Base-by-base conservation (phyloP, 2,329 filamentous ascomycete genomes). In the Diaporthe caulivora region DNA sequence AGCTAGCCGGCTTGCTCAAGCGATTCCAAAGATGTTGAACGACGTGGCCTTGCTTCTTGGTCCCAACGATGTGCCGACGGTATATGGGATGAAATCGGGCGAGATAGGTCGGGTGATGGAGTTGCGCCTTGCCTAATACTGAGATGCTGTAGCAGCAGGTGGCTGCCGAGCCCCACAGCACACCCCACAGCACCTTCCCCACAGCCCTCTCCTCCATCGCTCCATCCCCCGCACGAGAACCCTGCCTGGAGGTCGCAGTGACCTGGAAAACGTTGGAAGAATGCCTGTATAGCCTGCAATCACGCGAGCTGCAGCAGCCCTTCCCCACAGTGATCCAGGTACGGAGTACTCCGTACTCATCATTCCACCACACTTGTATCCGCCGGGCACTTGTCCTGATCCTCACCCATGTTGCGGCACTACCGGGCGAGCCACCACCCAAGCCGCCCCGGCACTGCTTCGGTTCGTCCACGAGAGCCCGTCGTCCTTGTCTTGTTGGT, bases 171-270 rank as follows among this genome's bases (percentile, higher is more conserved):
- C 60, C 24, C 62, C 62, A 57, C 70, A n/a, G n/a, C 29, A 54
- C 58, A 42, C 58, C 55, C 37, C 58, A 54, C 70, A 37, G 58
- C 44, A 13, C 18, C n/a, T 47, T 34, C 70, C 47, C 40, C 29
- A 44, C 58, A 37, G 21, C 17, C 42, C 6, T 9, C 37, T 40
- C 7, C 7, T 13, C 37, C 57, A 21, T 57, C 31, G n/a, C 37
- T 55, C 70, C 57, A 29, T 72, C 57, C 70, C 60, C 70, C 49
- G 69, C 69, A 71, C 58, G 47, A 10, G 15, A 62, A 44, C 34
- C 21, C 34, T 51, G 62, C 34, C 10, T 15, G 21, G 5, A 67
- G 31, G 47, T 67, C 47, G 11, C 31, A 1, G 62, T 21, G 49
- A 67, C 62, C n/a, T 65, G 62, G 3, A 40, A 37, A 67, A 47